These are phyloP conservation scores for Vararia minispora DNA, from an alignment of 768 basidiomycete species.

Conservation along the genomic window DNA sequence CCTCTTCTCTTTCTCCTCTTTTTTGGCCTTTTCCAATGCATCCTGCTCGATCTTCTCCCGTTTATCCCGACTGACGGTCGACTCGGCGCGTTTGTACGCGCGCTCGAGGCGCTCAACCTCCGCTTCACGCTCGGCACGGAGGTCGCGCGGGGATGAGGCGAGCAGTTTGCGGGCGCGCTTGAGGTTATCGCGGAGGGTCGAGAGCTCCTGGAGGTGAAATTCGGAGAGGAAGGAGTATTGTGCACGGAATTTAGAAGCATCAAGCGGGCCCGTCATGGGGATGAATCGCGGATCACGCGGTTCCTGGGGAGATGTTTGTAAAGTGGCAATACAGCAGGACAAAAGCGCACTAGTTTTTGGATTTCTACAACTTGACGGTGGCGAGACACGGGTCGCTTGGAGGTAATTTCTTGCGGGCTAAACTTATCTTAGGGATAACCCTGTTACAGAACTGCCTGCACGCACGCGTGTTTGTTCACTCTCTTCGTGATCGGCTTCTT, in stretches of 20 bases:
- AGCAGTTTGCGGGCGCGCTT: slow-evolving; percentile 59
- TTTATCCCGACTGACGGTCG: slow-evolving; percentile 60
- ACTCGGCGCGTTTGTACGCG: slow-evolving; percentile 69
- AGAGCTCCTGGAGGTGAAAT: slow-evolving; percentile 53
- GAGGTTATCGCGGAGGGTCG: slow-evolving; percentile 50
- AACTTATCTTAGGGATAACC: slow-evolving; percentile 1
- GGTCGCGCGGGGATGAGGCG: slow-evolving; percentile 45
- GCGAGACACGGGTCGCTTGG: slow-evolving; percentile 76
- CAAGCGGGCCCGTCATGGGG: slow-evolving; percentile 57
- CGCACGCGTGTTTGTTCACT: slow-evolving; percentile 80
- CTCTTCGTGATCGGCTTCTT: slow-evolving; percentile 47
- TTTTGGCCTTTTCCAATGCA: slow-evolving; percentile 37
- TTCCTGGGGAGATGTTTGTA: slow-evolving; percentile 32
- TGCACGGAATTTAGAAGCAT: slow-evolving; percentile 48
- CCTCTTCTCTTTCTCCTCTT: slow-evolving; percentile 53
- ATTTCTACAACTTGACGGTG: slow-evolving; percentile 59
- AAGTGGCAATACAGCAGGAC: background rate
- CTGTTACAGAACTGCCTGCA: slow-evolving; percentile 9
- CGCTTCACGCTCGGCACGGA: slow-evolving; percentile 46
- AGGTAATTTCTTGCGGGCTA: slow-evolving; percentile 75
- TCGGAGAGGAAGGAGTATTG: slow-evolving; percentile 69
- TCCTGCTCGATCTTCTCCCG: slow-evolving; percentile 61
- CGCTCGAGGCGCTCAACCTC: slow-evolving; percentile 64
- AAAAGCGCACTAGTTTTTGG: slow-evolving; percentile 42
- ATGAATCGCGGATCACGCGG: slow-evolving; percentile 83